These are phyloP conservation scores for Skeletonema marinoi DNA, from an alignment of 108 stramenopile genomes.

Conservation along the genomic window DNA sequence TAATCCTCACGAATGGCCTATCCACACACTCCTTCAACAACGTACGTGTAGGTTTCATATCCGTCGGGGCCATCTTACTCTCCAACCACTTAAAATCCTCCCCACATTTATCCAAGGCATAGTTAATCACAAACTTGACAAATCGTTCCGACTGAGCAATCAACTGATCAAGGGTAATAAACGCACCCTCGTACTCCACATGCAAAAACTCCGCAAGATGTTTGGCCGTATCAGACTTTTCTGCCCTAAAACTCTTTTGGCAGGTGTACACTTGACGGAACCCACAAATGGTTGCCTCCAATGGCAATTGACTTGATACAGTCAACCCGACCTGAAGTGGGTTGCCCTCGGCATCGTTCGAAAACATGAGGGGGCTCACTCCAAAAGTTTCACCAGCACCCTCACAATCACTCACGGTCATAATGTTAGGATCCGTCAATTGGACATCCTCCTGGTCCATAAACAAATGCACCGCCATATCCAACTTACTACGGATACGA, in stretches of 20 bases:
- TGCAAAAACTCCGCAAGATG: slow-evolving; percentile 97
- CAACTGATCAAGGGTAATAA: slow-evolving; percentile 81
- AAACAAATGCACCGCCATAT: slow-evolving; percentile 70
- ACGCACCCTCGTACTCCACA: slow-evolving; percentile 94
- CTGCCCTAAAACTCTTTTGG: slow-evolving; percentile 94
- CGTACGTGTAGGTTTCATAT: slow-evolving; percentile 53
- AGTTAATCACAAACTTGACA: slow-evolving; percentile 89
- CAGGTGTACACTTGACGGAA: slow-evolving; percentile 95
- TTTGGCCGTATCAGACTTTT: slow-evolving; percentile 93
- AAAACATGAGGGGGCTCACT: slow-evolving; percentile 72
- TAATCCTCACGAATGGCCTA: slow-evolving; percentile 63
- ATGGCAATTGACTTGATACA: slow-evolving; percentile 92
- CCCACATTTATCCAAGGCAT: slow-evolving; percentile 85
- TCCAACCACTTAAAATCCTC: slow-evolving; percentile 93
- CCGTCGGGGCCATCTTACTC: slow-evolving; percentile 59
- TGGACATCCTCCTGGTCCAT: slow-evolving; percentile 64
- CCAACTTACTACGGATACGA: slow-evolving; percentile 60
- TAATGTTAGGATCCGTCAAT: slow-evolving; percentile 69
- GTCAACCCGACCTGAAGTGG: slow-evolving; percentile 75
- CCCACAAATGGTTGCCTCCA: slow-evolving; percentile 92
- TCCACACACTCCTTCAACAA: slow-evolving; percentile 52
- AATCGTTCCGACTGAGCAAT: slow-evolving; percentile 94
- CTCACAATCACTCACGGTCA: slow-evolving; percentile 93
- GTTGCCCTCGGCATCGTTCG: slow-evolving; percentile 55
- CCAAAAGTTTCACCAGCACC: slow-evolving; percentile 95